These are phyloP conservation scores for Eucalyptus virginea DNA, from an alignment of 345 rosid genomes.

Conservation along the genomic window DNA sequence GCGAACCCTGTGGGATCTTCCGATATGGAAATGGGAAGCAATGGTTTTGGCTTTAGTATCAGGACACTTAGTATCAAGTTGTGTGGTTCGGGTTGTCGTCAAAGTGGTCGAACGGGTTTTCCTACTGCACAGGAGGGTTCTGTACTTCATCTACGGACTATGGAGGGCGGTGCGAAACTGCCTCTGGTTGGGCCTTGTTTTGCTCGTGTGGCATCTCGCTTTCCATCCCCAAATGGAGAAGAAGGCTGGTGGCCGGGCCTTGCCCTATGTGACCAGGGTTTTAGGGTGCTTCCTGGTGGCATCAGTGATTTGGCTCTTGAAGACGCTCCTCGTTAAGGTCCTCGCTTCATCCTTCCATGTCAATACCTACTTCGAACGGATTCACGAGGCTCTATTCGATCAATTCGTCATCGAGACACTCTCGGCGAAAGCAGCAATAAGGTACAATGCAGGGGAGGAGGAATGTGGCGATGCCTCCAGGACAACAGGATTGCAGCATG, in stretches of 20 bases:
- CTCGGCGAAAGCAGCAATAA: not conserved
- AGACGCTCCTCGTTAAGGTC: not conserved
- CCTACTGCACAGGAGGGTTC: not conserved
- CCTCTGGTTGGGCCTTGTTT: slow-evolving; percentile 1
- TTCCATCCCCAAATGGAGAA: not conserved
- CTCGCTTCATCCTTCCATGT: slow-evolving; percentile 2
- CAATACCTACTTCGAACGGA: not conserved
- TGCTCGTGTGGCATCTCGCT: not conserved
- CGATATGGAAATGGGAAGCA: slow-evolving; percentile 1
- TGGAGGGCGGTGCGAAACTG: not conserved
- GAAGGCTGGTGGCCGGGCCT: not conserved
- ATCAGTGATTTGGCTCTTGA: not conserved
- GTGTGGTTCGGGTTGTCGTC: not conserved
- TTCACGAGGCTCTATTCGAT: not conserved
- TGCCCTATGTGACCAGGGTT: not conserved
- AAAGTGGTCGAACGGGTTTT: not conserved
- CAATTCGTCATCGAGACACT: not conserved
- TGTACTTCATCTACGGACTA: slow-evolving; percentile 1
- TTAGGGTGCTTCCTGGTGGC: not conserved
- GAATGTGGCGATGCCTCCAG: not conserved
- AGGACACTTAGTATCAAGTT: not conserved
- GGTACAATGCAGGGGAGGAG: not conserved
- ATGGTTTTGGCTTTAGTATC: not conserved
- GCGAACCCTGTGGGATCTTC: not conserved
- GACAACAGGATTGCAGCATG: not conserved